Base-by-base conservation (phyloP, 306 rosid genomes). In the Cyclanthera cordifolia region DNA sequence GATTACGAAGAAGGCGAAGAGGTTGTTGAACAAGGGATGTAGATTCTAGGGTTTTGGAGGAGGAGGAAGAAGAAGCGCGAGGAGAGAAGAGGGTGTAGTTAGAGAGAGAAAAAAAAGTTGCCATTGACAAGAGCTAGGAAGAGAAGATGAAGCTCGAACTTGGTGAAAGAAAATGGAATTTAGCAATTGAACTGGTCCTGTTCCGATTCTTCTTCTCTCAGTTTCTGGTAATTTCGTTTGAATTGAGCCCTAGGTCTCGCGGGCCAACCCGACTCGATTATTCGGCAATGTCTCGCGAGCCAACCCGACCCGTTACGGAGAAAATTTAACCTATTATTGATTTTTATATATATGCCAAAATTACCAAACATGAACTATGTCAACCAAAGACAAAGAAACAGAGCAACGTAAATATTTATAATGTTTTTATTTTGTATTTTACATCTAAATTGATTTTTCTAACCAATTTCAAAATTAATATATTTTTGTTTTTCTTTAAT, bases 21-120 rank as follows among this genome's bases (percentile, higher is more conserved):
- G 64, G 69, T 13, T 59, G 73, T 9, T 64, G 77, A 64, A 53
- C 23, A 25, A 24, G 34, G 79, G 70, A 28, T 47, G 60, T 39
- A 67, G 84, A 71, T 21, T 61, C 49, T 41, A n/a, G 77, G 77
- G 78, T 53, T 80, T 76, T 68, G 52, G 78, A 69, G 77, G 82
- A 32, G 4, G 37, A 32, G 4, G 43, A 81, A 21, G 86, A 70
- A 60, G 81, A 79, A 10, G 83, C 61, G 49, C 79, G 77, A 27
- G 50, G 77, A 67, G 60, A 59, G 47, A 67, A 55, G 61, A 80
- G 78, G 54, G 79, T 25, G 73, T 68, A 82, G 60, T 75, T 91
- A 1, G 79, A 67, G 32, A 84, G 76, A 71, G 73, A 71, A 34
- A 71, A 71, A 34, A 71, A 72, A 28, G 69, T 20, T 47, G 90